Evolutionary conservation across 257 asterid genomes (phyloP), one percentile per base, ranked within the genome.

Genomic region (Parsonsia alboflavescens): DNA sequence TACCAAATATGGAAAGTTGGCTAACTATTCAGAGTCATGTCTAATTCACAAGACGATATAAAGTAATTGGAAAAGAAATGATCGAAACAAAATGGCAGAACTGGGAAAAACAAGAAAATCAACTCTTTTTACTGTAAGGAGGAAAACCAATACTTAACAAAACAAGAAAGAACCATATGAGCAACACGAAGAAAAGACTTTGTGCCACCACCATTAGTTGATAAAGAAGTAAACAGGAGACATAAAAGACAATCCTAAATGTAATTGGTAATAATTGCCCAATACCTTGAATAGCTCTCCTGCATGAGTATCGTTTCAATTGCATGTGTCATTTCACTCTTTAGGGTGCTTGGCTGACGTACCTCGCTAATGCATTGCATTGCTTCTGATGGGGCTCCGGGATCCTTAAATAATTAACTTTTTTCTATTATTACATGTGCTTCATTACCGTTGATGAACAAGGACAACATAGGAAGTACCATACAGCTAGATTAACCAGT

Each of bases 231-330:
- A 72, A 28, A 61, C 52, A 15, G 53, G 59, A 56, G 53, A 19
- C 50, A 33, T n/a, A 41, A n/a, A 58, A 76, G 28, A n/a, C 2
- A 59, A 68, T 68, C 10, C 41, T 16, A 13, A 39, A 30, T 33
- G 59, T 24, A 39, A 62, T 50, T 53, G 17, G 22, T 10, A 21
- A 30, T 13, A 11, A 56, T 26, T 49, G 6, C 41, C 57, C 24
- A 12, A n/a, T 87, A 94, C 98, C 98, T 88, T 52, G 98, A 86
- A 79, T 89, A 92, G 11, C 85, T 85, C 78, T 89, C 98, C 80
- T 78, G 86, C 90, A 73, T 64, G 71, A 95, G 86, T 79, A 95
- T 93, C 65, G 83, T 87, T 79, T 88, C 96, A 46, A 95, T 87
- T 63, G 83, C 73, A 78, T 63, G 81, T 80, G 92, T 92, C 58